phyloP scores from a whole-genome alignment of 768 basidiomycete genomes.

The Tephrocybe sp. region DNA sequence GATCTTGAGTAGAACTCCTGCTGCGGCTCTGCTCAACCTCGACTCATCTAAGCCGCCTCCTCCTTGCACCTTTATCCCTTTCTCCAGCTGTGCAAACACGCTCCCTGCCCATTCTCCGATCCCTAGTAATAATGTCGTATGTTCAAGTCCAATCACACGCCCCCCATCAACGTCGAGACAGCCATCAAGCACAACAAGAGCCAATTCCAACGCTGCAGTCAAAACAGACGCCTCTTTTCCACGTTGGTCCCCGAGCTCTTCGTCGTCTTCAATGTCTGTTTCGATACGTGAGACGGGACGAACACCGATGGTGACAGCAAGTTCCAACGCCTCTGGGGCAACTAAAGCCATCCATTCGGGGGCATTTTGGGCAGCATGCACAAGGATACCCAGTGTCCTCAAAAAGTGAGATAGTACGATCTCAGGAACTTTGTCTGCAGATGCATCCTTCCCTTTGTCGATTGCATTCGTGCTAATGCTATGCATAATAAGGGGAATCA shows the following conservation, averaged over 20 bases:
- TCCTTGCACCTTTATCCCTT: slow-evolving; percentile 57
- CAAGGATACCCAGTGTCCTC: slow-evolving; percentile 70
- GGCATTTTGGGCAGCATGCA: slow-evolving; percentile 80
- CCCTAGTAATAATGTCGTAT: slow-evolving; percentile 66
- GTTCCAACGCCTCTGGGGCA: slow-evolving; percentile 78
- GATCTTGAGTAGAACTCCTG: slow-evolving; percentile 79
- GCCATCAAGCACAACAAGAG: slow-evolving; percentile 72
- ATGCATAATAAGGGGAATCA: slow-evolving; percentile 58
- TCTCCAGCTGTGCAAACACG: slow-evolving; percentile 63
- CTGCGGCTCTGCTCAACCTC: slow-evolving; percentile 64
- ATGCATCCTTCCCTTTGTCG: slow-evolving; percentile 53
- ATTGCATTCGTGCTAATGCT: slow-evolving; percentile 63
- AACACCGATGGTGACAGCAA: slow-evolving; percentile 78
- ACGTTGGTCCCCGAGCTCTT: slow-evolving; percentile 28
- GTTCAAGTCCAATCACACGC: slow-evolving; percentile 68
- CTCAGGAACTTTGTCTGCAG: slow-evolving; percentile 54
- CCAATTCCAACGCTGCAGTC: slow-evolving; percentile 72
- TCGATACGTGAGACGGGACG: slow-evolving; percentile 50
- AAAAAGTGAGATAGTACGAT: slow-evolving; percentile 73
- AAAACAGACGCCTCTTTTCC: slow-evolving; percentile 72
- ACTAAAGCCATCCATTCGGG: slow-evolving; percentile 78
- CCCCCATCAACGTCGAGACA: slow-evolving; percentile 78
- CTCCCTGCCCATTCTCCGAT: slow-evolving; percentile 78
- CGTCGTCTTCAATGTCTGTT: slow-evolving; percentile 31
- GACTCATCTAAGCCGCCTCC: slow-evolving; percentile 65